phyloP scores from a whole-genome alignment of 148 eudicot species.

The Persicaria tinctoria region DNA sequence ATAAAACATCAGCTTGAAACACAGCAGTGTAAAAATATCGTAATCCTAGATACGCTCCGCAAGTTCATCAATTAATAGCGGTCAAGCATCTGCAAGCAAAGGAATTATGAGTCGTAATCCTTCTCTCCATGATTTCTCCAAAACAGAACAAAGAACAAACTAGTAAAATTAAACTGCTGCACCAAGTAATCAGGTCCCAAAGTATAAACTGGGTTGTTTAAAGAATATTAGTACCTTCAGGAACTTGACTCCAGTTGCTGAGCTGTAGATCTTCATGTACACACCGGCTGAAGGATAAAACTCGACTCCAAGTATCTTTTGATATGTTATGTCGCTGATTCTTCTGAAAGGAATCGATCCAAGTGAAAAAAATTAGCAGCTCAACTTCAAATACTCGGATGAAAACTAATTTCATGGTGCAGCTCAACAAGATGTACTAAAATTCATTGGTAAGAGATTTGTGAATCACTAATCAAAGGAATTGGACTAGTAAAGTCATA shows the following conservation, averaged over 20 bases:
- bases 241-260: too few species aligned
- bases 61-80: slow-evolving; percentile 79
- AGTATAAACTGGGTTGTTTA: too few species aligned
- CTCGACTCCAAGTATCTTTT: slow-evolving; percentile 93
- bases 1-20: neutral
- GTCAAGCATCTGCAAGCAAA: slow-evolving; percentile 80
- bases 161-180: too few species aligned
- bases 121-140: too few species aligned
- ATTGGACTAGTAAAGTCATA: too few species aligned
- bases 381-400: too few species aligned
- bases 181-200: too few species aligned
- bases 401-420: neutral
- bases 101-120: too few species aligned
- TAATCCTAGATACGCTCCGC: slow-evolving; percentile 89
- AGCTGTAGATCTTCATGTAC: slow-evolving; percentile 93
- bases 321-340: slow-evolving; percentile 86
- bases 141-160: too few species aligned
- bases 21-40: neutral
- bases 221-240: slow-evolving; percentile 54
- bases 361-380: neutral
- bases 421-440: neutral
- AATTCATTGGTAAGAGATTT: too few species aligned
- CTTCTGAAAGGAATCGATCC: slow-evolving; percentile 37
- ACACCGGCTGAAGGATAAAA: slow-evolving; percentile 84
- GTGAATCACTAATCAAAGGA: too few species aligned